Evolutionary conservation across 352 stramenopile species (phyloP).

Genomic region (Phytophthora capsici): DNA sequence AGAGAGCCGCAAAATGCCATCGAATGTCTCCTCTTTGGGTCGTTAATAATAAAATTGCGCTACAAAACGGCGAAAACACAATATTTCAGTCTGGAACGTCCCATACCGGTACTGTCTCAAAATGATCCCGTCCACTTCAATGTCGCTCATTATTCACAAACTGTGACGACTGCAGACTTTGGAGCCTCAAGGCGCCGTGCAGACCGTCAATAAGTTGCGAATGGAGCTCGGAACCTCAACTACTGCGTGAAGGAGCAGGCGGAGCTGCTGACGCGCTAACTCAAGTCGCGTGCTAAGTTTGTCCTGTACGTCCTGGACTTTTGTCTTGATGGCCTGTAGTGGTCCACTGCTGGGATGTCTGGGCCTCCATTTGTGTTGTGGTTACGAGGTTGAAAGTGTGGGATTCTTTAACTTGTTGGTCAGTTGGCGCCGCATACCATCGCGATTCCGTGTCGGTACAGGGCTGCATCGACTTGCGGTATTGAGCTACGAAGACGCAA

Average conservation of each 20-base stretch:
- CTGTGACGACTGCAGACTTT: conserved; percentile 54
- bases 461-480: conserved; percentile 62
- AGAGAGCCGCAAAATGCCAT: too few relatives aligned
- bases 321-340: conserved; percentile 51
- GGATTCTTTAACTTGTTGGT: conserved; percentile 18
- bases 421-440: too few relatives aligned
- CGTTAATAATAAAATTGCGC: too few relatives aligned
- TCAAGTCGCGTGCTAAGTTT: conserved; percentile 45
- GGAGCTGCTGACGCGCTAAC: conserved; percentile 62
- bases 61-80: too few relatives aligned
- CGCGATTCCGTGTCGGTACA: too few relatives aligned
- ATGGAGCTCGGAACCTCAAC: conserved; percentile 60
- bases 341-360: conserved; percentile 40
- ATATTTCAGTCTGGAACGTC: conserved; percentile 20
- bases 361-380: conserved; percentile 30
- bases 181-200: conserved; percentile 1
- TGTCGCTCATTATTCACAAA: conserved; percentile 38
- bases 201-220: conserved; percentile 47
- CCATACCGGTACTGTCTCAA: conserved; percentile 12
- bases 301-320: conserved; percentile 57
- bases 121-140: conserved; percentile 28
- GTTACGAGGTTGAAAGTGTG: not conserved
- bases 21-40: too few relatives aligned
- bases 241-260: conserved; percentile 65
- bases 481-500: conserved; percentile 58